phyloP scores from a whole-genome alignment of 106 monocot genomes.

The Amphibolis antarctica region DNA sequence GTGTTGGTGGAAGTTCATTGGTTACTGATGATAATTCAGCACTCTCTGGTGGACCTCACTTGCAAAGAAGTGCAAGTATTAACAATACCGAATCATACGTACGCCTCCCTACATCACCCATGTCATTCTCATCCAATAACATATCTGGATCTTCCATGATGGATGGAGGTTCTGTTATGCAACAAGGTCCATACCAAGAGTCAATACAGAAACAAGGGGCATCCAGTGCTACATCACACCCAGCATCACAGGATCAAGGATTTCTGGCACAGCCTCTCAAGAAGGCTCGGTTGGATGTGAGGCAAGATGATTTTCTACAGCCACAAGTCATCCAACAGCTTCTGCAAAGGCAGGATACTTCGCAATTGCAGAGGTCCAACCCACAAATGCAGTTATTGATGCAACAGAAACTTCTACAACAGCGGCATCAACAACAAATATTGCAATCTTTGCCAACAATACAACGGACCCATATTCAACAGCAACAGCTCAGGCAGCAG shows the following conservation, averaged over 20 bases:
- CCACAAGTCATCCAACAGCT: conserved; percentile 60
- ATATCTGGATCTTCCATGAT: conserved; percentile 57
- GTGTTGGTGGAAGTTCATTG: conserved; percentile 79
- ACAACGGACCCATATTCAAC: conserved; percentile 45
- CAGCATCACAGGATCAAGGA: conserved; percentile 31
- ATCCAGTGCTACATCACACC: conserved; percentile 42
- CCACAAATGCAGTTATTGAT: conserved; percentile 70
- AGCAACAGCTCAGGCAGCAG: conserved; percentile 40
- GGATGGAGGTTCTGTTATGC: conserved; percentile 64
- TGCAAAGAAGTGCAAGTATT: conserved; percentile 74
- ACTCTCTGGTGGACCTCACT: conserved; percentile 49
- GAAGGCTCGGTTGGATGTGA: conserved; percentile 50
- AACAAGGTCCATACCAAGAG: conserved; percentile 48
- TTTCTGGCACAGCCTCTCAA: conserved; percentile 37
- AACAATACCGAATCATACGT: conserved; percentile 66
- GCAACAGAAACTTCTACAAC: conserved; percentile 46
- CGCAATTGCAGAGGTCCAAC: conserved; percentile 42
- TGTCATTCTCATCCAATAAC: conserved; percentile 89
- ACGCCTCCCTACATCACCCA: conserved; percentile 69
- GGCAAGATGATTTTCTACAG: conserved; percentile 54
- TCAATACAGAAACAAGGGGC: conserved; percentile 44
- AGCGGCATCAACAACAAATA: conserved; percentile 53
- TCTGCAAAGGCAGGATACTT: conserved; percentile 49
- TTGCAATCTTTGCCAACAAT: conserved; percentile 65
- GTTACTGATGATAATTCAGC: conserved; percentile 83